phyloP scores from a whole-genome alignment of 2,329 filamentous ascomycete genomes.

The Apiospora arundinis region DNA sequence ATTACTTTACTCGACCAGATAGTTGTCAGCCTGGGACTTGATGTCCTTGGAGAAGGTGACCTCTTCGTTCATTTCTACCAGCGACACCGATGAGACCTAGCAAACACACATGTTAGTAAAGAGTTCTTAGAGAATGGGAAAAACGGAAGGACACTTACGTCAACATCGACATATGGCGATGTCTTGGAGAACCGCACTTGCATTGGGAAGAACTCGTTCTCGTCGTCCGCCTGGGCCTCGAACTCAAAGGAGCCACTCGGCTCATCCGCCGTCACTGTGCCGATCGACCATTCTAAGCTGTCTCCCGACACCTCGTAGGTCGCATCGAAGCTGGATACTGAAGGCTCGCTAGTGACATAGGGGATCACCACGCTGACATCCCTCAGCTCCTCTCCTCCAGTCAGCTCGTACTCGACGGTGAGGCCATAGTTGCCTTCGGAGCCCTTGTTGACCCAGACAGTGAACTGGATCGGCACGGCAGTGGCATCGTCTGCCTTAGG shows the following conservation, averaged over 20 bases:
- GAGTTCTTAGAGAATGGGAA: constrained; percentile 26
- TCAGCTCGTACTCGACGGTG: constrained; percentile 95
- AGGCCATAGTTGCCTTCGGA: constrained; percentile 82
- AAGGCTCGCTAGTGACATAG: constrained; percentile 82
- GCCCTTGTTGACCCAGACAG: constrained; percentile 95
- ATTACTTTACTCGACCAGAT: constrained; percentile 76
- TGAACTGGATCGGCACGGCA: constrained; percentile 92
- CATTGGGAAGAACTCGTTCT: constrained; percentile 99
- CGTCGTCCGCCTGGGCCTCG: constrained; percentile 84
- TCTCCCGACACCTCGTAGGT: constrained; percentile 94
- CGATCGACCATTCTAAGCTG: constrained; percentile 92
- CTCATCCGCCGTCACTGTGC: constrained; percentile 82
- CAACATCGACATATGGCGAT: constrained; percentile 87
- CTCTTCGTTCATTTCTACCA: constrained; percentile 78
- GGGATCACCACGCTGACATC: constrained; percentile 91
- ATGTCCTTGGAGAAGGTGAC: constrained; percentile 85
- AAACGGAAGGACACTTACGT: constrained; percentile 67
- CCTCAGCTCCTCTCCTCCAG: constrained; percentile 76
- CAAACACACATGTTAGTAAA: constrained; percentile 32
- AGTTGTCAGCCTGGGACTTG: constrained; percentile 77
- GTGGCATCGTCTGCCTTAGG: constrained; percentile 81
- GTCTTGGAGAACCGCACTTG: constrained; percentile 86
- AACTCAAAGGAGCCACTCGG: constrained; percentile 91
- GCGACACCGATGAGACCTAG: constrained; percentile 71
- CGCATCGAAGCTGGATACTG: constrained; percentile 91